phyloP scores from a whole-genome alignment of 805 yeast genomes.

The Wickerhamiella hasegawae region DNA sequence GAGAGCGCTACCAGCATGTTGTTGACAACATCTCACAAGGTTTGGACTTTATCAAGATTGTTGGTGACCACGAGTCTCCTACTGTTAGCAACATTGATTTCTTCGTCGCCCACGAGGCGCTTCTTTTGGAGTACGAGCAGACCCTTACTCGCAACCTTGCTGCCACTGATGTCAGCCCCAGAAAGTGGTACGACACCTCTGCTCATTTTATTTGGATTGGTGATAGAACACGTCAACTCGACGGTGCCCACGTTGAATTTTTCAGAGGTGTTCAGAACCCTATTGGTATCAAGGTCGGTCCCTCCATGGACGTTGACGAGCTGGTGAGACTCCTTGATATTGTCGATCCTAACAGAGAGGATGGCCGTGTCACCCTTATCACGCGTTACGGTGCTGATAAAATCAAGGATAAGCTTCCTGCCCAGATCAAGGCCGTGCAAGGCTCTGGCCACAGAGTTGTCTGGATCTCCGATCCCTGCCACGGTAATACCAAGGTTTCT shows the following conservation, averaged over 20 bases:
- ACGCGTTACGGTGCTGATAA: conserved; percentile 27
- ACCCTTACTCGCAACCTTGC: conserved; percentile 22
- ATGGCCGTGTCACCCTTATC: conserved; percentile 27
- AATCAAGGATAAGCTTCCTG: conserved; percentile 23
- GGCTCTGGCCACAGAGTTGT: conserved; percentile 26
- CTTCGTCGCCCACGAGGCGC: conserved; percentile 28
- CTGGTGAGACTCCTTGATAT: conserved; percentile 24
- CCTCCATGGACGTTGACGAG: conserved; percentile 25
- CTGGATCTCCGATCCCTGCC: conserved; percentile 31
- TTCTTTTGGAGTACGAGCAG: conserved; percentile 28
- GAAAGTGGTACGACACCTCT: conserved; percentile 26
- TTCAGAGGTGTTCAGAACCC: conserved; percentile 29
- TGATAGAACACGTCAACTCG: conserved; percentile 28
- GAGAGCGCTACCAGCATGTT: conserved; percentile 25
- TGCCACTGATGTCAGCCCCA: conserved; percentile 3
- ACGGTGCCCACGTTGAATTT: conserved; percentile 32
- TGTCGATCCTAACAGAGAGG: conserved; percentile 24
- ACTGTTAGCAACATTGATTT: conserved; percentile 23
- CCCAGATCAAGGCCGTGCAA: conserved; percentile 25
- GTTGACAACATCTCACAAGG: conserved; percentile 24
- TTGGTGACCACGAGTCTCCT: conserved; percentile 23
- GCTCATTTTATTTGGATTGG: conserved; percentile 31
- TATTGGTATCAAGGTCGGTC: conserved; percentile 30
- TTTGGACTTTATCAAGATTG: conserved; percentile 24
- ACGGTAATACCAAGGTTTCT: conserved; percentile 28